A percentile compares a stretch with the other conserved stretches of the same genome.
Conservation (phyloP, 73 alveolate species). For the Symbiodinium natans region DNA sequence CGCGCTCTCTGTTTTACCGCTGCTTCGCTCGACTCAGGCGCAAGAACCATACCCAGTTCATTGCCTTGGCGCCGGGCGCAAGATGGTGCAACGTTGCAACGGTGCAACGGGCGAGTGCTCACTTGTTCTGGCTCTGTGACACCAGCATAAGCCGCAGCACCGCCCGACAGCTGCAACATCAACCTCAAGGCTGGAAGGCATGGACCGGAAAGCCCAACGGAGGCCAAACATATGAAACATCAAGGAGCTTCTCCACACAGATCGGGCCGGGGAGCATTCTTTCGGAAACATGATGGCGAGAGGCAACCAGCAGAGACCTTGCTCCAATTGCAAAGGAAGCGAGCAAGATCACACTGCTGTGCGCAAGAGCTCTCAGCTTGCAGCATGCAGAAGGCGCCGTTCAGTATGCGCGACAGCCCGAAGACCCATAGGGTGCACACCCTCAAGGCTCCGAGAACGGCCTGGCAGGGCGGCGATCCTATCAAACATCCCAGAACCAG, state of each 20-base stretch:
- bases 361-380: not conserved
- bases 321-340: not conserved
- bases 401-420: not conserved
- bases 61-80: not conserved
- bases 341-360: too few species aligned
- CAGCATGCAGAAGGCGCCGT: constrained; percentile 1
- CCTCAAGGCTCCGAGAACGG: not conserved
- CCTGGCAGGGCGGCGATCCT: not conserved
- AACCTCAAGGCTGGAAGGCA: not conserved
- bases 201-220: too few species aligned
- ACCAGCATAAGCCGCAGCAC: constrained; percentile 5
- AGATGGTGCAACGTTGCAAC: too few species aligned
- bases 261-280: not conserved
- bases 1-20: not conserved
- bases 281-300: not conserved
- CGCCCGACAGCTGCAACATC: not conserved
- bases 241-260: not conserved
- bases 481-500: not conserved
- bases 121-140: too few species aligned
- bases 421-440: not conserved
- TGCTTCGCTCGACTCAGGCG: not conserved
- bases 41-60: constrained; percentile 8
- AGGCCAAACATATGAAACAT: not conserved
- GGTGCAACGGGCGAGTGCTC: too few species aligned
- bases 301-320: constrained; percentile 1